Percentiles rank a stretch among this genome's conserved stretches.
Conservation (phyloP, 768 basidiomycete genomes). For the Pisolithus tinctorius region DNA sequence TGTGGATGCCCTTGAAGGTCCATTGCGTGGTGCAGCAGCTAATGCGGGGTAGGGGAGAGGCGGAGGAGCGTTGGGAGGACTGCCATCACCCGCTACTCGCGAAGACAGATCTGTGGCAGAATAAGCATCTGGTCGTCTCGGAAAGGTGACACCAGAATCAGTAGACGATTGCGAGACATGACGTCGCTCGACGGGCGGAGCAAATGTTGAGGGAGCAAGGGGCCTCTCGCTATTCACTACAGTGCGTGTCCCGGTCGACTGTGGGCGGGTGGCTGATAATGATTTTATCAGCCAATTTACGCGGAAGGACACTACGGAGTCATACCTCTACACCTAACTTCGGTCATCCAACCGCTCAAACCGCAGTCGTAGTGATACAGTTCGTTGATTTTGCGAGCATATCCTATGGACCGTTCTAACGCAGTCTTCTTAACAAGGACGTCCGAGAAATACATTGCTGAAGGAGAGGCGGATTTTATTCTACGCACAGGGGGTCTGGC, state of each 20-base stretch:
- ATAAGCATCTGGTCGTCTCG: constrained; percentile 70
- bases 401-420: constrained; percentile 63
- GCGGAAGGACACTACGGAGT: background rate
- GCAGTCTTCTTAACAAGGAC: constrained; percentile 48
- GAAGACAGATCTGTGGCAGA: constrained; percentile 68
- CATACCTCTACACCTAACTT: constrained; percentile 50
- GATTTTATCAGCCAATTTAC: constrained; percentile 3
- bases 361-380: constrained; percentile 70
- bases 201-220: constrained; percentile 32
- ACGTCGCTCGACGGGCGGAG: constrained; percentile 49
- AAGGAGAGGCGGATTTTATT: constrained; percentile 42
- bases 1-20: constrained; percentile 25
- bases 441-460: constrained; percentile 68
- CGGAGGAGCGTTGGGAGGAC: constrained; percentile 49
- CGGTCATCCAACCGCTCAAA: constrained; percentile 65
- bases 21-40: constrained; percentile 30
- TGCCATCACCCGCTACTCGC: constrained; percentile 38
- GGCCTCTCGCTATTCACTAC: constrained; percentile 14
- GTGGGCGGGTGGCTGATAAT: constrained; percentile 15
- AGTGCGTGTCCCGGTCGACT: constrained; percentile 22
- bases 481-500: constrained; percentile 21
- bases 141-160: constrained; percentile 73
- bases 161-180: constrained; percentile 68
- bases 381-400: constrained; percentile 81
- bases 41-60: constrained; percentile 72